Percentiles rank a stretch among this genome's conserved stretches.
phyloP scores from a whole-genome alignment of 257 asterid species.

The Nicotiana noctiflora region DNA sequence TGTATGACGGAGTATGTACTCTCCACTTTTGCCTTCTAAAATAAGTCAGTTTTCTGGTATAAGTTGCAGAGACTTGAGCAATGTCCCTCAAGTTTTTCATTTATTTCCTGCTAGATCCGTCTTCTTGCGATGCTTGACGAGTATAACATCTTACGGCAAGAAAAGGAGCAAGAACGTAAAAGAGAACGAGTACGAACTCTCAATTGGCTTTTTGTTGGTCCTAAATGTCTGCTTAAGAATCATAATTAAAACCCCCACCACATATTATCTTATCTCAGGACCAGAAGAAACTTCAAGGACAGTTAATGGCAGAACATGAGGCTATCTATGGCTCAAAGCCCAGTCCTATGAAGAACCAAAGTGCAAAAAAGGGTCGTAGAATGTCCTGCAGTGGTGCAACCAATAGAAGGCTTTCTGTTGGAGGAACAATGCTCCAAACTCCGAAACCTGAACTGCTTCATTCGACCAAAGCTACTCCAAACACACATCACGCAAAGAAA shows the following conservation, averaged over 20 bases:
- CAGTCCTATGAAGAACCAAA: slow-evolving; percentile 40
- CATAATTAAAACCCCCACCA: not conserved
- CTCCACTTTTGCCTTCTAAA: not conserved
- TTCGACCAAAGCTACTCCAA: slow-evolving; percentile 29
- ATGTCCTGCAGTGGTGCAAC: slow-evolving; percentile 31
- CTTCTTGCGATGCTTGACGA: slow-evolving; percentile 86
- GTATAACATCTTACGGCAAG: slow-evolving; percentile 62
- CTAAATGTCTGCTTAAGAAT: not conserved
- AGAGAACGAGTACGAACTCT: slow-evolving; percentile 62
- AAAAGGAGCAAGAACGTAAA: slow-evolving; percentile 82
- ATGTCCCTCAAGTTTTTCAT: not conserved
- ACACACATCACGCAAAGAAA: slow-evolving; percentile 29
- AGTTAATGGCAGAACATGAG: slow-evolving; percentile 42
- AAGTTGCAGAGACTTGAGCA: not conserved
- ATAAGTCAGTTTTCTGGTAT: not conserved
- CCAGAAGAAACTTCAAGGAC: slow-evolving; percentile 52
- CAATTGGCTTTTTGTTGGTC: not conserved
- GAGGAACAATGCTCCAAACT: slow-evolving; percentile 28
- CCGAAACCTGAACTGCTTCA: slow-evolving; percentile 25
- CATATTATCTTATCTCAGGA: slow-evolving; percentile 43
- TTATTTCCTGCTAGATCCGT: slow-evolving; percentile 42
- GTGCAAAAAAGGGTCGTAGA: slow-evolving; percentile 30
- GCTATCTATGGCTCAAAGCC: slow-evolving; percentile 45
- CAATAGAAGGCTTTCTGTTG: slow-evolving; percentile 33
- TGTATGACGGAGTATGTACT: slow-evolving; percentile 78